Evolutionary conservation across 306 rosid genomes (phyloP), one percentile per base, ranked within the genome.

Genomic region (Senna tora): DNA sequence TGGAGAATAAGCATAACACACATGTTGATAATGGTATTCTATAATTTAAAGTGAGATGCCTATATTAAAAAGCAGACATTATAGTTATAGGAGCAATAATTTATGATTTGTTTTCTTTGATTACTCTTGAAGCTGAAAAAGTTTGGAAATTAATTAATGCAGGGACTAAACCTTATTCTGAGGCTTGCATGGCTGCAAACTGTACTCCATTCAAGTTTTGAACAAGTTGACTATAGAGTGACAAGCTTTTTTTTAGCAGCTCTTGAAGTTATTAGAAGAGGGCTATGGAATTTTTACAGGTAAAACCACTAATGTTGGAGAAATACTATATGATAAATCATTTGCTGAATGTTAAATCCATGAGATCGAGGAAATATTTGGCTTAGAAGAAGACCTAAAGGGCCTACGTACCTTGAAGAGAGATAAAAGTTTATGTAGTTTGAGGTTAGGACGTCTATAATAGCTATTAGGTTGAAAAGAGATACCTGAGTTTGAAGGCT

Each of bases 101-200:
- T 53, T 73, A 53, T 78, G 69, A 38, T 46, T 64, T 65, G 33
- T 68, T 71, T 65, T 74, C n/a, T 71, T 2, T 0, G 65, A 59
- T 67, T 80, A 16, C 28, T 36, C 2, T 60, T 47, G 11, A 80
- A 80, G 71, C 34, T 17, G 19, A 32, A 59, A 75, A 81, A 33
- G 19, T 69, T 78, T 78, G 60, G 66, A 71, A 66, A 78, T 72
- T 67, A 74, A 54, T 72, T 67, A 74, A 54, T 88, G 97, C 96
- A 95, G 99, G 99, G 86, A 74, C 43, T 95, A 47, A 95, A 95
- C 62, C 71, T 89, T 45, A 61, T 88, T 81, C 96, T 95, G 69
- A 88, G 99, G 89, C 93, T 95, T 49, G 99, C 96, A 39, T 95
- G 99, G 99, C 79, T 95, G 77, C 97, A 89, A 89, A 95, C 96